Evolutionary conservation across 2,329 filamentous ascomycete species (phyloP).

Genomic region (Byssothecium circinans): DNA sequence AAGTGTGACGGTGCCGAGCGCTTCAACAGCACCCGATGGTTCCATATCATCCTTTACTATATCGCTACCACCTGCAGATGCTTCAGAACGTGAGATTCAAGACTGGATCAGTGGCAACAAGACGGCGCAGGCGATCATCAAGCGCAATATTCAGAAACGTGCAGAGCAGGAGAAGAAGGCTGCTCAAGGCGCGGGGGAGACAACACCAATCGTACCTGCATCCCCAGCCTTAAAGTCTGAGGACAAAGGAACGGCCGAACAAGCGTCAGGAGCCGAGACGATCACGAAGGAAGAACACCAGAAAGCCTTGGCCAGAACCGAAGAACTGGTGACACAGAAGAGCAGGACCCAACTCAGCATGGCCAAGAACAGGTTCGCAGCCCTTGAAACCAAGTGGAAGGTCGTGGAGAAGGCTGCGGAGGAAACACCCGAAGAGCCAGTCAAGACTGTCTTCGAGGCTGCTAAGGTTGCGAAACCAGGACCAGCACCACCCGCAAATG

Average conservation of each 20-base stretch:
- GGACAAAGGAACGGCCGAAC: slow-evolving; percentile 2
- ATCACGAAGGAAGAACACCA: slow-evolving; percentile 39
- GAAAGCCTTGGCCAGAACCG: slow-evolving; percentile 24
- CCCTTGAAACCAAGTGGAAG: slow-evolving; percentile 69
- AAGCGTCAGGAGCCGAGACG: neutral
- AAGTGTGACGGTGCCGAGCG: neutral
- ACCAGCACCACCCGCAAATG: slow-evolving; percentile 12
- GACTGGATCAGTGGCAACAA: slow-evolving; percentile 5
- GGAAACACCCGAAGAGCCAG: slow-evolving; percentile 82
- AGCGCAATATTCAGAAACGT: slow-evolving; percentile 45
- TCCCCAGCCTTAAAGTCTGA: slow-evolving; percentile 15
- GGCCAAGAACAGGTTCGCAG: slow-evolving; percentile 68
- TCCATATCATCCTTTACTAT: neutral
- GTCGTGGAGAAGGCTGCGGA: slow-evolving; percentile 78
- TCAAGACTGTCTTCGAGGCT: slow-evolving; percentile 83
- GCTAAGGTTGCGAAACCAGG: slow-evolving; percentile 67
- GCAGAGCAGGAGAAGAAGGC: slow-evolving; percentile 7
- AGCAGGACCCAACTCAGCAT: slow-evolving; percentile 69
- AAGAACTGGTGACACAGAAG: slow-evolving; percentile 57
- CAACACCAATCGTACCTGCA: slow-evolving; percentile 6
- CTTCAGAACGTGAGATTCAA: slow-evolving; percentile 9
- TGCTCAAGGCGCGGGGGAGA: slow-evolving; percentile 15
- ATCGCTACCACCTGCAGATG: neutral
- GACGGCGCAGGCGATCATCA: slow-evolving; percentile 6
- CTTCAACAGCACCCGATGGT: neutral